phyloP scores from a whole-genome alignment of 441 rosid species.

The Croton laevigatus region DNA sequence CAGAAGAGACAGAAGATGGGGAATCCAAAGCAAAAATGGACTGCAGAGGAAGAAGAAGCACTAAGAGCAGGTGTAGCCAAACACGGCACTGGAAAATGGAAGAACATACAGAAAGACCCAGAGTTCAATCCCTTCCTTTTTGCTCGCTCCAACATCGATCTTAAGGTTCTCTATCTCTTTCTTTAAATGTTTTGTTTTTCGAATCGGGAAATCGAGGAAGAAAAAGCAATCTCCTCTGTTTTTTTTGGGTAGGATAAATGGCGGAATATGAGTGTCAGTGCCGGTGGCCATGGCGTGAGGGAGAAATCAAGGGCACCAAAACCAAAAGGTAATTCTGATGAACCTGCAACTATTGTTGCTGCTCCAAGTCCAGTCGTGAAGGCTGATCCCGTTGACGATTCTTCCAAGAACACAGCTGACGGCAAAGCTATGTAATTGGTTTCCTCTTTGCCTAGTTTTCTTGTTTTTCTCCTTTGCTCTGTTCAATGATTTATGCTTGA shows the following conservation, averaged over 20 bases:
- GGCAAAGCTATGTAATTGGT: conserved; percentile 21
- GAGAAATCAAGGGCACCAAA: conserved; percentile 51
- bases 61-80: conserved; percentile 56
- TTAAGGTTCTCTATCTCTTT: conserved; percentile 40
- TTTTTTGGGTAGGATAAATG: conserved; percentile 54
- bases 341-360: conserved; percentile 21
- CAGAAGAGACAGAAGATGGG: conserved; percentile 40
- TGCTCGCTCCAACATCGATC: conserved; percentile 67
- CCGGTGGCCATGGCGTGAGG: conserved; percentile 40
- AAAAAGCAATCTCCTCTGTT: too few relatives aligned
- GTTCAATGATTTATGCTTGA: neutral
- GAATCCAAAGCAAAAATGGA: conserved; percentile 74
- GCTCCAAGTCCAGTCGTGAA: conserved; percentile 19
- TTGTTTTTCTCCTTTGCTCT: neutral
- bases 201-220: neutral
- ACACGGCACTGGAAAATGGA: conserved; percentile 73
- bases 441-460: neutral
- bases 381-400: conserved; percentile 31
- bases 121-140: conserved; percentile 56
- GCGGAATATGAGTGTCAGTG: conserved; percentile 56
- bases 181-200: neutral
- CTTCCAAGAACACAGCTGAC: conserved; percentile 27
- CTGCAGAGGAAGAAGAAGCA: conserved; percentile 67
- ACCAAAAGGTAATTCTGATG: conserved; percentile 34
- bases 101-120: conserved; percentile 62